These are phyloP conservation scores for Gamsiella multidivaricata DNA, from an alignment of 192 early-diverging fungal genomes.

Conservation along the genomic window DNA sequence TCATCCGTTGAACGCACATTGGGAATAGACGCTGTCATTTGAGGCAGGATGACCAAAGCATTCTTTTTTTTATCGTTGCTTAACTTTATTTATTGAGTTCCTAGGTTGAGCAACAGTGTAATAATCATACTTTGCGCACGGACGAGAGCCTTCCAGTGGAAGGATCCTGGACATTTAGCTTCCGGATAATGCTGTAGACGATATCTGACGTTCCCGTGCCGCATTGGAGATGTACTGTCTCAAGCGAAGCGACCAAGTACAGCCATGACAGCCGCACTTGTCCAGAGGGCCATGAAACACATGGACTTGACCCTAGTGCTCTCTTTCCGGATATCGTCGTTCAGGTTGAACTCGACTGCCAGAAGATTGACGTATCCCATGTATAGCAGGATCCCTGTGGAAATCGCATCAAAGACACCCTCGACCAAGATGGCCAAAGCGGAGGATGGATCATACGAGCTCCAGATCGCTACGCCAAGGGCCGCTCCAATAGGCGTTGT, in stretches of 20 bases:
- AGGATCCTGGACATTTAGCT: no score
- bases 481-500: conserved; percentile 82
- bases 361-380: conserved; percentile 79
- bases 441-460: conserved; percentile 67
- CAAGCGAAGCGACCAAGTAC: conserved; percentile 66
- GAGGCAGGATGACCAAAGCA: no score
- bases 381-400: conserved; percentile 85
- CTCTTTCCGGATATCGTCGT: conserved; percentile 47
- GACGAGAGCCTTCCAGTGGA: no score
- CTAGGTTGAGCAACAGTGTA: no score
- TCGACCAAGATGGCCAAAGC: conserved; percentile 63
- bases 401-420: conserved; percentile 80
- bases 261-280: conserved; percentile 78
- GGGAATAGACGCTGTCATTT: no score
- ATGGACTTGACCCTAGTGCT: conserved; percentile 51
- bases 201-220: no score
- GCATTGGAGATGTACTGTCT: no score
- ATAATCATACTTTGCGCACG: no score
- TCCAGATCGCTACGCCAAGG: conserved; percentile 77
- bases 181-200: no score
- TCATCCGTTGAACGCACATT: no score
- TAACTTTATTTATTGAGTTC: no score
- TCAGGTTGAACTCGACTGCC: conserved; percentile 74
- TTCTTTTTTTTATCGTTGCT: no score
- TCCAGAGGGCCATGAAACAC: conserved; percentile 73